A percentile compares a stretch with the other conserved stretches of the same genome.
Conservation (phyloP, 208 protist genomes). For the Trichomonas gallinae region DNA sequence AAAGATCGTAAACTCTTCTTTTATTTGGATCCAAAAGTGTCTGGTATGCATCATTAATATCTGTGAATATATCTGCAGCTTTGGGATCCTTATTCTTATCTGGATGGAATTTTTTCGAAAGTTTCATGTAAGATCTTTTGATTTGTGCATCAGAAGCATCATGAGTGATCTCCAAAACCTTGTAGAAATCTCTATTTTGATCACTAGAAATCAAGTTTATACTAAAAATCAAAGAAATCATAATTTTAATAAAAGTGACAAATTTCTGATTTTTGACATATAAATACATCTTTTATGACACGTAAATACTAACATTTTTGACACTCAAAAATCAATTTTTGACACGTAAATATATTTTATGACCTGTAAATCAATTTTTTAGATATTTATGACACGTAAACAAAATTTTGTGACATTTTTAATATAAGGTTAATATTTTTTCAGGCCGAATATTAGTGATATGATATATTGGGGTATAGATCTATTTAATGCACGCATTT, state of each 20-base stretch:
- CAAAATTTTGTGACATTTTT: too few relatives aligned
- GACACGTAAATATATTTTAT: too few relatives aligned
- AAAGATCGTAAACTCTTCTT: not conserved
- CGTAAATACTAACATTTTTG: too few relatives aligned
- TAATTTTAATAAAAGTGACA: not conserved
- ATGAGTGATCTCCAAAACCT: not conserved
- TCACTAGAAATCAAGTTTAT: not conserved
- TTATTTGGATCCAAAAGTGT: not conserved
- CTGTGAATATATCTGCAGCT: not conserved
- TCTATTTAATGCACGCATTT: too few relatives aligned
- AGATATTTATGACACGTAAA: too few relatives aligned
- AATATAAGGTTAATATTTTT: too few relatives aligned
- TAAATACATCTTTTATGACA: too few relatives aligned
- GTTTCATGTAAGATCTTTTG: not conserved
- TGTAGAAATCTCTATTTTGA: slow-evolving; percentile 3
- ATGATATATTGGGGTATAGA: too few relatives aligned
- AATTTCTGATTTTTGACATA: not conserved
- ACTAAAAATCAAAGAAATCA: not conserved
- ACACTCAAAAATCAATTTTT: too few relatives aligned
- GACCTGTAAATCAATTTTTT: too few relatives aligned
- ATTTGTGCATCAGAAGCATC: not conserved
- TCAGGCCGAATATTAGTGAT: too few relatives aligned
- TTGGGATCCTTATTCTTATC: not conserved
- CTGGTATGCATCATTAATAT: slow-evolving; percentile 6
- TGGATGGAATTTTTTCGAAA: slow-evolving; percentile 25